Base-by-base conservation (phyloP, 208 protist genomes). In the Leptomonas seymouri region DNA sequence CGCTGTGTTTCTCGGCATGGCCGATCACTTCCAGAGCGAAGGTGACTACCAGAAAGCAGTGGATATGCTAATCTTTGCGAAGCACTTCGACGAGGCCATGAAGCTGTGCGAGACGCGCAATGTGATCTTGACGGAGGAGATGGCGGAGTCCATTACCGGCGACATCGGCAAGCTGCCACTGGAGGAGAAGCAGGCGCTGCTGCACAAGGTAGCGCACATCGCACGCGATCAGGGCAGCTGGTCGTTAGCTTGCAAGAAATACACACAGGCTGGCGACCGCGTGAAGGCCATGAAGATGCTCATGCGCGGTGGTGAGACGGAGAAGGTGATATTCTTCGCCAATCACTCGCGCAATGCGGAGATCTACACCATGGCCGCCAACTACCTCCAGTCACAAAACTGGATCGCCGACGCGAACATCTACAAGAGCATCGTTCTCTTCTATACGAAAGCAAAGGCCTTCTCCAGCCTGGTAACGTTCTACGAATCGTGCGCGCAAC, bases 251-350 rank as follows among this genome's bases (percentile, higher is more conserved):
- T 97, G 92, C 70, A 97, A 97, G 67, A 96, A 97, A 72, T 98
- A 97, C 78, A 97, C 94, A 14, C 93, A 99, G 76, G 87, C 93
- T 2, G 97, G 96, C n/a, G 96, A 98, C 56, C 92, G 96, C 34
- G 63, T 98, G 16, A 97, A 98, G 91, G 98, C 97, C 30, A 96
- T 99, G 87, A 98, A 98, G 68, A 96, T 97, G 82, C 90, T 99
- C 16, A 91, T 99, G 84, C 95, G 96, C 58, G 97, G 95, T 7
- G 97, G 97, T 49, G 97, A 99, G 75, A 96, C 92, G 27, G 91
- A 98, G 51, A 98, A 98, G 80, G 97, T 99, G 61, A 97, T 99
- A 67, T 98, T 98, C 82, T 99, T 98, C 76, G 97, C 98, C 0
- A 97, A 95, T 70, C 94, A 98, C 76, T 98, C 96, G 15, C 88